phyloP scores from a whole-genome alignment of 2,329 filamentous ascomycete species.

The Lasiodiplodia sp. region DNA sequence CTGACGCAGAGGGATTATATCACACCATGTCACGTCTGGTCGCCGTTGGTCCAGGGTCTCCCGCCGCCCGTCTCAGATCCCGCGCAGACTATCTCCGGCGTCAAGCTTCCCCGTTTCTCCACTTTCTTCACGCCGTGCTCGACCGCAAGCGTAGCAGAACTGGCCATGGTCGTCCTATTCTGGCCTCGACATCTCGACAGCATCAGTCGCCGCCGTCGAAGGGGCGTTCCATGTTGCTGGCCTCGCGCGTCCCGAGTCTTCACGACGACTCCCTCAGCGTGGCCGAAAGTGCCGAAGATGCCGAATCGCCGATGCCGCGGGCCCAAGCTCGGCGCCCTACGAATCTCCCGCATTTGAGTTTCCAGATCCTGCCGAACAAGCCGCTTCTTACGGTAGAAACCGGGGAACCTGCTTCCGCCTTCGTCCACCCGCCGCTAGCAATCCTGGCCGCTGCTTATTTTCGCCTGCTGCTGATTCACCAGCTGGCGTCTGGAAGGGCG shows the following conservation, averaged over 20 bases:
- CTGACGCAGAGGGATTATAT: not conserved
- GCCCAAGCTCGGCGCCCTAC: conserved; percentile 11
- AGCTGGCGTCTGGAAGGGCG: not conserved
- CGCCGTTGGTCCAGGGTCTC: conserved; percentile 5
- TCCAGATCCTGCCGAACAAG: conserved; percentile 15
- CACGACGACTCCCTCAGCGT: not conserved
- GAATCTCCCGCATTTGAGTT: not conserved
- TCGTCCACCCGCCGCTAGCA: not conserved
- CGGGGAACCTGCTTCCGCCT: conserved; percentile 1
- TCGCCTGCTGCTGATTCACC: conserved; percentile 20
- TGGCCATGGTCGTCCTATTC: not conserved
- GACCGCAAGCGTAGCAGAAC: not conserved
- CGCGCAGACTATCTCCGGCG: conserved; percentile 18
- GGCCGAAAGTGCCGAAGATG: conserved; percentile 20
- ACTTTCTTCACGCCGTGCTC: conserved; percentile 14
- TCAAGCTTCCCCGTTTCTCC: conserved; percentile 11
- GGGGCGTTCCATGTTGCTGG: not conserved
- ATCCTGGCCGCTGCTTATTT: conserved; percentile 7
- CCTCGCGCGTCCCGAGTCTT: not conserved
- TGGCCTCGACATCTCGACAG: not conserved
- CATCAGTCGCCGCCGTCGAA: not conserved
- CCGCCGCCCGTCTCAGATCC: conserved; percentile 24
- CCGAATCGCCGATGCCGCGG: conserved; percentile 11
- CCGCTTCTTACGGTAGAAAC: conserved; percentile 15
- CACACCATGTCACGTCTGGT: conserved; percentile 15